These are phyloP conservation scores for Phytopythium helicoides DNA, from an alignment of 352 stramenopile species.

Conservation along the genomic window DNA sequence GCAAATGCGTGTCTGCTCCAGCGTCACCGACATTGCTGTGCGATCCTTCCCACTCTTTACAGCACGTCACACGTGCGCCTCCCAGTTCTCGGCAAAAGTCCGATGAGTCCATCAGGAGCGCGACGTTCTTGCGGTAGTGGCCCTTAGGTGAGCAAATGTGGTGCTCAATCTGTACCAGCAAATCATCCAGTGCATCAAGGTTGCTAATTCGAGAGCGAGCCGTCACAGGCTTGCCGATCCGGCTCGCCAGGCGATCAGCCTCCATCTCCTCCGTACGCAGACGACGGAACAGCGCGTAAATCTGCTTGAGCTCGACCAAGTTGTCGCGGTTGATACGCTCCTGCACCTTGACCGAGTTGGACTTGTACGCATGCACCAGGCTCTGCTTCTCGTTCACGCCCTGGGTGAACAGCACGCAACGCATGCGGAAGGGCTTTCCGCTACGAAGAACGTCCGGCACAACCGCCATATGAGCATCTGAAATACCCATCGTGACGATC, in stretches of 20 bases:
- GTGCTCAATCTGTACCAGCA: slow-evolving; percentile 69
- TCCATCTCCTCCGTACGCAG: slow-evolving; percentile 41
- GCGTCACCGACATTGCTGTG: slow-evolving; percentile 96
- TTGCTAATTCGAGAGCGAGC: slow-evolving; percentile 16
- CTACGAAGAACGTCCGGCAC: slow-evolving; percentile 42
- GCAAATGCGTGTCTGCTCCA: slow-evolving; percentile 86
- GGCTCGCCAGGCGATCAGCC: slow-evolving; percentile 16
- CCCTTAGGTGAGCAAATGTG: slow-evolving; percentile 65
- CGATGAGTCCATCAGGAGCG: slow-evolving; percentile 73
- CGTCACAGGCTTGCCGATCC: slow-evolving; percentile 1
- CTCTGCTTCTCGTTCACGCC: slow-evolving; percentile 86
- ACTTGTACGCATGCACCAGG: slow-evolving; percentile 77
- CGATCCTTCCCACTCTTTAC: slow-evolving; percentile 97
- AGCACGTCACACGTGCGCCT: slow-evolving; percentile 94
- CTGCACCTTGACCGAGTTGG: slow-evolving; percentile 69
- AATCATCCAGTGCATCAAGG: slow-evolving; percentile 58
- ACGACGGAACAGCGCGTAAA: slow-evolving; percentile 55
- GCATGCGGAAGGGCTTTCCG: slow-evolving; percentile 52
- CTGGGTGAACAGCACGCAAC: slow-evolving; percentile 75
- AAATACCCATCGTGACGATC: slow-evolving; percentile 65
- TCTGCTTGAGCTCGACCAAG: slow-evolving; percentile 54
- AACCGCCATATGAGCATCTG: slow-evolving; percentile 45
- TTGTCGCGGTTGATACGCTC: slow-evolving; percentile 84
- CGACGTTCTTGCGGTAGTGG: slow-evolving; percentile 84
- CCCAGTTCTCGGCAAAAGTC: slow-evolving; percentile 85